phyloP scores from a whole-genome alignment of 2,329 filamentous ascomycete genomes.

The Colletotrichum lindemuthianum region DNA sequence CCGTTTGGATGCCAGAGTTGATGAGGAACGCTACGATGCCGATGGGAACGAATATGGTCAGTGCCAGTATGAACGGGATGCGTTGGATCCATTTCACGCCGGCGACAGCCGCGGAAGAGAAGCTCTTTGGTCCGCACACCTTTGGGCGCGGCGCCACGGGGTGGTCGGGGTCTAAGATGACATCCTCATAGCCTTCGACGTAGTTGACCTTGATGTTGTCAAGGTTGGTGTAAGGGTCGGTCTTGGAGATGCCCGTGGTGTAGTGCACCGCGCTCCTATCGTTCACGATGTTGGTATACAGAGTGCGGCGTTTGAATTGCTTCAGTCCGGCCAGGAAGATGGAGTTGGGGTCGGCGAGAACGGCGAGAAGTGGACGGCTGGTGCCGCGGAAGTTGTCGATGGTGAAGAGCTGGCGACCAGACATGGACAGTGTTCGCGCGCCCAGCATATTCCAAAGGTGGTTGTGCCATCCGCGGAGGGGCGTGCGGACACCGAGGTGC shows the following conservation, averaged over 20 bases:
- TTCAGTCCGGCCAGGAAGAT: constrained; percentile 86
- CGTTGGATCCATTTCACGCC: constrained; percentile 54
- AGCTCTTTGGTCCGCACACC: constrained; percentile 39
- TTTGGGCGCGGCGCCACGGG: constrained; percentile 65
- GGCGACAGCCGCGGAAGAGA: constrained; percentile 46
- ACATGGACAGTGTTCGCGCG: constrained; percentile 81
- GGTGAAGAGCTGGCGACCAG: constrained; percentile 86
- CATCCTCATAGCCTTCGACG: constrained; percentile 75
- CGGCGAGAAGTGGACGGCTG: constrained; percentile 79
- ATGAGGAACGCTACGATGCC: constrained; percentile 76
- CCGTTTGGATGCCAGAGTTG: constrained; percentile 81
- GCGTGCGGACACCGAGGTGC: constrained; percentile 80
- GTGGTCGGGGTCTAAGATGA: constrained; percentile 75
- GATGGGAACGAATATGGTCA: constrained; percentile 79
- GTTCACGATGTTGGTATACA: constrained; percentile 90
- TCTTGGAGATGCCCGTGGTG: constrained; percentile 80
- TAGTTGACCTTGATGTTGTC: constrained; percentile 78
- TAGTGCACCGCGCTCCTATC: constrained; percentile 86
- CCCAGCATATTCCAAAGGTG: constrained; percentile 86
- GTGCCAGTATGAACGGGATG: constrained; percentile 70
- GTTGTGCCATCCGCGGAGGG: constrained; percentile 72
- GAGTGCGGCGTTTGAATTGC: constrained; percentile 77
- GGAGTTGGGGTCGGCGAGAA: constrained; percentile 84
- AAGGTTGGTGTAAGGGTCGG: constrained; percentile 78
- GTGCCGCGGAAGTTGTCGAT: constrained; percentile 89